Evolutionary conservation across 768 basidiomycete species (phyloP), one percentile per base, ranked within the genome.

Genomic region (Agrocybe chaxingu): DNA sequence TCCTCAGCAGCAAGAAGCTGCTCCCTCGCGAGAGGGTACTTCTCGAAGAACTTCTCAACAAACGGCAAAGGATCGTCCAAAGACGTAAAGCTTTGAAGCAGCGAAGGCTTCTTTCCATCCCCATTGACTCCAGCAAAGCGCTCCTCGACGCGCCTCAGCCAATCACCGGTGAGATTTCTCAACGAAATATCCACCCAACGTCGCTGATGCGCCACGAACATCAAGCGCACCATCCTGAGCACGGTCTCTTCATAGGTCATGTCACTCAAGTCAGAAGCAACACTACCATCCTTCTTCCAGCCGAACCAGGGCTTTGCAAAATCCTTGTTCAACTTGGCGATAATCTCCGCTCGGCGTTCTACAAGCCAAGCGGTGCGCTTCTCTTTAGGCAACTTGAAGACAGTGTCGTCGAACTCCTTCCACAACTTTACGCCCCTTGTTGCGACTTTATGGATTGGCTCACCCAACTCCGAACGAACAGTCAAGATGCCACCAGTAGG

Each of bases 241-340:
- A 89, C 89, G 32, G 89, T 87, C 66, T 98, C 97, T 73, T 98
- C 94, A 69, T 99, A 99, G 9, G 96, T 98, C 97, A 99, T 98
- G 61, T 97, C 92, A 24, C 85, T 81, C 44, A 99, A 76, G 65
- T 96, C 92, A 49, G 84, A 82, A 34, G 89, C 91, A 56, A 91
- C 81, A 13, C 69, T 77, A 0, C 84, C 93, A 66, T 91, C 89
- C 71, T 94, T 94, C 85, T 97, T 98, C 82, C 86, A 87, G 12
- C 90, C 92, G 64, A 99, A 99, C 94, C 93, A 93, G 0, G 89
- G 88, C 79, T 98, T 99, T 47, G 88, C 81, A 69, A 98, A 98
- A 73, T 98, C 91, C 62, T 78, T 84, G 79, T 99, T 98, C 51
- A 99, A 75, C 66, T 94, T 93, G 40, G 72, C 79, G 61, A 99